A percentile compares a stretch with the other conserved stretches of the same genome.
Evolutionary conservation across 2,329 filamentous ascomycete species (phyloP).

Genomic region (Grosmannia serpens): DNA sequence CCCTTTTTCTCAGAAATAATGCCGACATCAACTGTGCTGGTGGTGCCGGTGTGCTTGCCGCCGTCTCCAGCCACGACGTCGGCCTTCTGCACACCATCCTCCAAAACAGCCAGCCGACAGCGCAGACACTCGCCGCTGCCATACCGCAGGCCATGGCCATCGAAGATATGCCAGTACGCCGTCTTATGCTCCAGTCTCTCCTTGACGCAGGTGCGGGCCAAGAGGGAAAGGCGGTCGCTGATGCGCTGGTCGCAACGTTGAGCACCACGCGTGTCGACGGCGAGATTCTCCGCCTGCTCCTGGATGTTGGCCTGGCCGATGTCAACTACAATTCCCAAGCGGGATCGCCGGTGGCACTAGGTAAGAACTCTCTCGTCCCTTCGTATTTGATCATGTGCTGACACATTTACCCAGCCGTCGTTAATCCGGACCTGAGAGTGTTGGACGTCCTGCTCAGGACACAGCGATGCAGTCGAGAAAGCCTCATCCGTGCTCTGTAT

Average conservation of each 20-base stretch:
- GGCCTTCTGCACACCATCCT: constrained; percentile 33
- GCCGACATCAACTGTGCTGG: constrained; percentile 44
- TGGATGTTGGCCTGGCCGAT: constrained; percentile 40
- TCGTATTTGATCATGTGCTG: background rate
- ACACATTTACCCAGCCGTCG: constrained; percentile 20
- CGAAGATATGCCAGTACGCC: constrained; percentile 28
- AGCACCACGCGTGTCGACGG: constrained; percentile 36
- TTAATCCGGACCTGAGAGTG: constrained; percentile 34
- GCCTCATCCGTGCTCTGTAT: constrained; percentile 30
- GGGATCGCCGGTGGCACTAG: constrained; percentile 29
- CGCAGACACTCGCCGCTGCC: constrained; percentile 32
- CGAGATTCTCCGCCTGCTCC: constrained; percentile 33
- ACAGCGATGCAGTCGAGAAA: constrained; percentile 31
- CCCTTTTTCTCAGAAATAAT: constrained; percentile 37
- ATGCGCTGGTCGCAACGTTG: constrained; percentile 32
- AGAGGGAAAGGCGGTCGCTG: constrained; percentile 25
- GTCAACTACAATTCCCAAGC: constrained; percentile 31
- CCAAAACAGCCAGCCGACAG: constrained; percentile 30
- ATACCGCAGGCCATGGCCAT: constrained; percentile 36
- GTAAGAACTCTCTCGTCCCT: constrained; percentile 12
- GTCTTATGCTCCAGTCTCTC: constrained; percentile 35
- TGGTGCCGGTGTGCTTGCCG: constrained; percentile 34
- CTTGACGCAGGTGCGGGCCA: constrained; percentile 29
- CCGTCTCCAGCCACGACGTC: constrained; percentile 37
- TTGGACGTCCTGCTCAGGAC: constrained; percentile 34